Conservation (phyloP, 495 filamentous ascomycete genomes). For the Daldinia caldariorum region DNA sequence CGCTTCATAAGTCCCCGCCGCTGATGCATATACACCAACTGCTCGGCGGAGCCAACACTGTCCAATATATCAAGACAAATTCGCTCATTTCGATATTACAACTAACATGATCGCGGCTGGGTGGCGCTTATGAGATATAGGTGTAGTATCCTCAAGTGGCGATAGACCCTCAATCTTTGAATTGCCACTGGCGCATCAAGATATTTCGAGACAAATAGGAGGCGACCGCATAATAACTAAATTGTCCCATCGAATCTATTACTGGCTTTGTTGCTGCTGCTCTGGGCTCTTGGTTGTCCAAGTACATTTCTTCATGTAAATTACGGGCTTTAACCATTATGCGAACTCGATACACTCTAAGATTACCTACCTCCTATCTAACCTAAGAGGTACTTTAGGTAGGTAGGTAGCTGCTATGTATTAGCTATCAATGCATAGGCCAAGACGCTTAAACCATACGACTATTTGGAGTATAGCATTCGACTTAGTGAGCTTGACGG, state of each 20-base stretch:
- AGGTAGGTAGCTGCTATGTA: no score
- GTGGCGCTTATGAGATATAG: conserved; percentile 27
- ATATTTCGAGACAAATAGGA: conserved; percentile 9
- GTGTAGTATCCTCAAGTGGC: conserved; percentile 6
- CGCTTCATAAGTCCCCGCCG: not conserved
- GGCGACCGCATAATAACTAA: conserved; percentile 6
- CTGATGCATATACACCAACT: not conserved
- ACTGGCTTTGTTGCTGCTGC: conserved; percentile 13
- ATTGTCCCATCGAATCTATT: conserved; percentile 29
- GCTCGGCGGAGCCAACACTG: not conserved
- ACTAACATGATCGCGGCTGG: conserved; percentile 19
- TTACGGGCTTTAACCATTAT: conserved; percentile 24
- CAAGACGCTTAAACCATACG: conserved; percentile 16
- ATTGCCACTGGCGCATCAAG: conserved; percentile 14
- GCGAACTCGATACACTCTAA: conserved; percentile 14
- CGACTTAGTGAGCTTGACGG: conserved; percentile 18
- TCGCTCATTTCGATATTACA: conserved; percentile 1
- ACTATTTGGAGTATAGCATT: conserved; percentile 5
- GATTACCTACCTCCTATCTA: no score
- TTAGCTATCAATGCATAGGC: conserved; percentile 20
- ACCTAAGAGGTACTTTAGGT: no score
- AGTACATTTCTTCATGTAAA: conserved; percentile 35
- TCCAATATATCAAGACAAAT: conserved; percentile 7
- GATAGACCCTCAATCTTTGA: conserved; percentile 20
- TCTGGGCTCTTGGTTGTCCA: conserved; percentile 27